phyloP scores from a whole-genome alignment of 495 filamentous ascomycete genomes.

The Talaromyces proteolyticus region DNA sequence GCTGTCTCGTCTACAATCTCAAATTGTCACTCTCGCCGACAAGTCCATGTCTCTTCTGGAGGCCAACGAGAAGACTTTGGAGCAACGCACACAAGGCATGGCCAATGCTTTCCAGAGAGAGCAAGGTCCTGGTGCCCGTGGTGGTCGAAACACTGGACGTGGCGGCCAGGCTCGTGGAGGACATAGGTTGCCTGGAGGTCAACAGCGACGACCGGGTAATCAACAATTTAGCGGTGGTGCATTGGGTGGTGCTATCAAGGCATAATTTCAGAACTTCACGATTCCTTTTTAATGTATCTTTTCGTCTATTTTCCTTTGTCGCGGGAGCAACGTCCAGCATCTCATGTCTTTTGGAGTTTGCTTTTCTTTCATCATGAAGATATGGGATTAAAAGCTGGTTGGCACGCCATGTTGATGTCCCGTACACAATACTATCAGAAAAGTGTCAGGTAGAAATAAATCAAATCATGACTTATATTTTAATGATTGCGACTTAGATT shows the following conservation, averaged over 20 bases:
- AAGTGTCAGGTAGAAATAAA: background rate
- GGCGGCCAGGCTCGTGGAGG: slow-evolving; percentile 68
- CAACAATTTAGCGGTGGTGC: slow-evolving; percentile 61
- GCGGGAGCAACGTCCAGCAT: too few relatives aligned
- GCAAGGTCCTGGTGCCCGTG: slow-evolving; percentile 68
- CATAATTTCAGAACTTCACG: slow-evolving; percentile 33
- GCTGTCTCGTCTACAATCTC: slow-evolving; percentile 88
- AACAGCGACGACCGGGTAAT: slow-evolving; percentile 47
- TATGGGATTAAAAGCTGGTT: background rate
- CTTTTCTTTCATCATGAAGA: background rate
- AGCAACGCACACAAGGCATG: slow-evolving; percentile 93
- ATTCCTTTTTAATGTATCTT: slow-evolving; percentile 16
- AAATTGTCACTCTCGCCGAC: slow-evolving; percentile 89
- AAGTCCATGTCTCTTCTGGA: slow-evolving; percentile 95
- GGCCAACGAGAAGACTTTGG: slow-evolving; percentile 91
- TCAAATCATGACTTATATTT: background rate
- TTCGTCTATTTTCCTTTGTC: slow-evolving; percentile 12
- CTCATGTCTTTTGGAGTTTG: slow-evolving; percentile 3
- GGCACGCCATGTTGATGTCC: background rate
- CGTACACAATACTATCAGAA: background rate
- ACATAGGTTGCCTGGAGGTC: slow-evolving; percentile 40
- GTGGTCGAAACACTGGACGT: slow-evolving; percentile 55
- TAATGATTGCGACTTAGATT: background rate
- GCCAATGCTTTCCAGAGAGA: slow-evolving; percentile 91
- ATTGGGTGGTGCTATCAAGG: slow-evolving; percentile 59